Base-by-base conservation (phyloP, 768 basidiomycete genomes). In the Boletellus ananas region DNA sequence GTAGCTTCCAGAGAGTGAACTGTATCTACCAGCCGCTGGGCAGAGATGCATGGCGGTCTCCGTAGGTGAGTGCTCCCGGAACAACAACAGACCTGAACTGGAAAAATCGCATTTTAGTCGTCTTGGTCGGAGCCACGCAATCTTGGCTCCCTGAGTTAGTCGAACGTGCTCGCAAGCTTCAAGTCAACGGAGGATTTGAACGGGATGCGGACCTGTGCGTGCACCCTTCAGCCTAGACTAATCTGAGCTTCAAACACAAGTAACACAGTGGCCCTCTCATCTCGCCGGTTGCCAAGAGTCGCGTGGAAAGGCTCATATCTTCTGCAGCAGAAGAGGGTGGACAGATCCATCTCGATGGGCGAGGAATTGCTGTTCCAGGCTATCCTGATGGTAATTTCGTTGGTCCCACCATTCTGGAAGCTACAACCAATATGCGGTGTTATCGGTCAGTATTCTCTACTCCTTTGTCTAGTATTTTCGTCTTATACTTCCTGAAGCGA, bases 41-140 rank as follows among this genome's bases (percentile, higher is more conserved):
- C 95, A 98, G 67, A 81, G 96, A 50, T 98, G 94, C 72, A 97
- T 96, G 94, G 94, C 93, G 12, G 72, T 95, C 37, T 95, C 93
- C 12, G 92, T 94, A 29, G 88, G 91, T 87, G 55, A 61, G 83
- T 56, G 21, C 23, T 35, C 23, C 37, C 9, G 44, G 12, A 9
- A 23, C 34, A 16, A 39, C 8, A 3, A 23, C 9, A 31, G 16
- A 38, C 21, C 21, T 13, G 38, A 41, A 27, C 29, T 47, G 38
- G 21, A 55, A 40, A 17, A 37, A 34, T 21, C 6, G 44, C 31
- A 29, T 33, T 50, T 16, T 36, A 85, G 87, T 76, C n/a, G 67
- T 96, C 25, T 77, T 95, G 44, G 90, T 99, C 29, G 95, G 95
- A 31, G 76, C 83, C 37, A 75, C 82, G 35, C 78, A 80, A 42